Base-by-base conservation (phyloP, 2,329 filamentous ascomycete species). In the Alternaria sp. region DNA sequence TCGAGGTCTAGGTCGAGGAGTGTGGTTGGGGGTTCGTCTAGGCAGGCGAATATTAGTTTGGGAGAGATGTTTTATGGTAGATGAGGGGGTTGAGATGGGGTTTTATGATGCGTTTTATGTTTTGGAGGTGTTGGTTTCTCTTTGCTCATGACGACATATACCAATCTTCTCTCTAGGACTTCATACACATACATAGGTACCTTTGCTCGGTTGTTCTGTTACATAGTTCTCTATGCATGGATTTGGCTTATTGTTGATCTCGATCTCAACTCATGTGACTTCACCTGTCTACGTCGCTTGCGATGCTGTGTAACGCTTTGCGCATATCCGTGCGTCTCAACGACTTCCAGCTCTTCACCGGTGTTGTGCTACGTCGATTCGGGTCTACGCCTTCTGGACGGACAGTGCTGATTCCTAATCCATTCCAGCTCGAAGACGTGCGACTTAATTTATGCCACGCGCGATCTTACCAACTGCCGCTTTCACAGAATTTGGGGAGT, bases 391-490 rank as follows among this genome's bases (percentile, higher is more conserved):
- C 75, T 66, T 1, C 73, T 73, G 44, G 77, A 71, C 58, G 74
- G 61, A 5, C 75, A 73, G 57, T 79, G 77, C 6, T 75, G 76
- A 50, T 73, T 61, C 78, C 76, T 21, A 79, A 45, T n/a, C 32
- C 13, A 36, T 36, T n/a, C 15, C 15, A n/a, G 32, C 32, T 36
- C 32, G 2, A n/a, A 9, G 36, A 40, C 36, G 8, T n/a, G n/a
- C n/a, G 36, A 40, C 9, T 17, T 11, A 5, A 40, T 17, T 11
- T 9, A 40, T 17, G 36, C 36, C 8, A 40, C 36, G 36, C n/a
- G 15, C 9, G n/a, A 17, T 17, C 15, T 40, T 40, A 40, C 36
- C 36, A n/a, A 40, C 36, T 40, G 15, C 36, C 15, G 8, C 36
- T 17, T 17, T 40, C 36, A 17, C 36, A 40, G 15, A 5, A 17